Base-by-base conservation (phyloP, 2,329 filamentous ascomycete species). In the Paecilomyces formosus region DNA sequence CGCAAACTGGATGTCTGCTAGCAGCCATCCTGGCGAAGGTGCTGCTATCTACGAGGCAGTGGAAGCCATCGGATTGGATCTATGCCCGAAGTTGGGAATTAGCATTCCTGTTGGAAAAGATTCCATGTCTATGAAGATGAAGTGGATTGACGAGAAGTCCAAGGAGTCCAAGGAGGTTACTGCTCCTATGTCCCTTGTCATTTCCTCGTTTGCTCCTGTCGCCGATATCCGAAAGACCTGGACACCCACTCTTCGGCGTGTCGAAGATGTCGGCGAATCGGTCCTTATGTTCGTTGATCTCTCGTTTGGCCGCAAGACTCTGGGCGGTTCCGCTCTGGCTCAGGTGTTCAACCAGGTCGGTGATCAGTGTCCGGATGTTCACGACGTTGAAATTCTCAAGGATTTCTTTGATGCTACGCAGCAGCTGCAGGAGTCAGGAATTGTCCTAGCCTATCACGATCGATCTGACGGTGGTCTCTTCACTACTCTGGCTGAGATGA, bases 1-100 rank as follows among this genome's bases (percentile, higher is more conserved):
- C 2, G 93, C 93, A 55, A 97, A 99, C 78, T 99, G 93, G 93
- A 97, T 97, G 94, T 92, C 92, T 2, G 93, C 93, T n/a, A 90
- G 92, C 61, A 92, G 87, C 70, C 92, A 97, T 72, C 88, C 90
- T 22, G 94, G 94, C 53, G 94, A 99, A 75, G 92, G 91, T 49
- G 92, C 93, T 45, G 91, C 88, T 15, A 82, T 97, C 31, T 97
- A 96, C 69, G 91, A 97, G 74, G 94, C 92, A 30, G 94, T 97
- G 2, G 85, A 96, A 71, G 92, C 93, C 9, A 92, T 97, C 59
- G 92, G 92, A 54, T 88, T 96, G 85, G 89, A 96, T 54, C 81
- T 99, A 8, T 99, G 94, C 75, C 92, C 92, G 1, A 82, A 89
- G 66, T 82, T 97, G n/a, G 91, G 90, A 33, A 86, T 99, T 61